A percentile compares a stretch with the other conserved stretches of the same genome.
phyloP scores from a whole-genome alignment of 164 flowering plant genomes.

The Kalanchoe fedtschenkoi region DNA sequence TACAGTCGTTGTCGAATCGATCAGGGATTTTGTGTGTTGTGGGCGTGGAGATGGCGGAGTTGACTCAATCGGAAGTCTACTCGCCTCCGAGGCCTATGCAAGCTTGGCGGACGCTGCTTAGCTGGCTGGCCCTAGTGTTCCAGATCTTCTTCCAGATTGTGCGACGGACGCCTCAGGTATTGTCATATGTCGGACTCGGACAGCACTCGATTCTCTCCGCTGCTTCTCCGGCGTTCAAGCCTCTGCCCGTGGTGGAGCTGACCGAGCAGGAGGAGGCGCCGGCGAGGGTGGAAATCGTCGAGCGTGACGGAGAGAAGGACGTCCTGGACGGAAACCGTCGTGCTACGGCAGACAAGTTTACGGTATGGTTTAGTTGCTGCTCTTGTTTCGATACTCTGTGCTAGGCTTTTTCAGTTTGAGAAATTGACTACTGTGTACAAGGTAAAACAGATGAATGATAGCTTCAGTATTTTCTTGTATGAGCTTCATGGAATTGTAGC shows the following conservation, averaged over 20 bases:
- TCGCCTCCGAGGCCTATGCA: slow-evolving; percentile 29
- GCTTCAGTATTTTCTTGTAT: too few relatives aligned
- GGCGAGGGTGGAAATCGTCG: neutral
- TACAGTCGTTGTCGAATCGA: too few relatives aligned
- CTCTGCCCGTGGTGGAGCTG: slow-evolving; percentile 44
- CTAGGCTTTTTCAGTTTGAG: neutral
- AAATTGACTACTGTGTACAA: too few relatives aligned
- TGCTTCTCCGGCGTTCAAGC: slow-evolving; percentile 33
- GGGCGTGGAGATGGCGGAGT: slow-evolving; percentile 30
- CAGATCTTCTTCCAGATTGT: slow-evolving; percentile 69
- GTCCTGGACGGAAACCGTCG: neutral
- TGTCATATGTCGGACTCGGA: slow-evolving; percentile 30
- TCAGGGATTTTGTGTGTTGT: neutral
- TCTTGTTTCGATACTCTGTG: neutral
- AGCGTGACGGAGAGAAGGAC: neutral
- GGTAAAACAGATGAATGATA: too few relatives aligned
- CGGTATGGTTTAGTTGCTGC: neutral
- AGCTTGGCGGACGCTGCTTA: slow-evolving; percentile 50
- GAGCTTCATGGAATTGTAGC: too few relatives aligned
- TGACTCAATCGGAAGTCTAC: slow-evolving; percentile 43
- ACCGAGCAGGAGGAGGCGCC: slow-evolving; percentile 18
- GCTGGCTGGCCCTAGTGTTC: slow-evolving; percentile 61
- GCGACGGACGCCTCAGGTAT: slow-evolving; percentile 33
- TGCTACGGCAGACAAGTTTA: neutral
- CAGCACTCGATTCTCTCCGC: slow-evolving; percentile 26